Base-by-base conservation (phyloP, 805 yeast genomes). In the Barnettozyma sucrosica region DNA sequence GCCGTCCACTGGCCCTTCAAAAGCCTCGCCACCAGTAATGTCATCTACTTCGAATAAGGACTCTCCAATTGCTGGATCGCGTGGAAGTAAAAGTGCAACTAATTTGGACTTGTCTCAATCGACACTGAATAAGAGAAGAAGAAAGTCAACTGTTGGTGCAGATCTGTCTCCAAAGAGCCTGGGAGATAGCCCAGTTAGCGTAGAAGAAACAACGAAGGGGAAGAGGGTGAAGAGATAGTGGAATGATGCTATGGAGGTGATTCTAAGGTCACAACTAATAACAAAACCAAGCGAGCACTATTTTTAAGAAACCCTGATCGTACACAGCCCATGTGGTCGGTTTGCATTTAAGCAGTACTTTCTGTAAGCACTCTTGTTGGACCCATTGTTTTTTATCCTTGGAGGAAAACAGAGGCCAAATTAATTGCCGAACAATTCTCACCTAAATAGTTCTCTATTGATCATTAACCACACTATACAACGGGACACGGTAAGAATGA, bases 111-210 rank as follows among this genome's bases (percentile, higher is more conserved):
- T 67, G 14, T 59, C 68, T 5, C 68, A 64, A 46, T 64, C 69
- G 0, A 59, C 69, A 0, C 46, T 67, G 42, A 65, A 58, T 23
- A 67, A 67, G 46, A 55, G 72, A 49, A 56, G 72, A 50, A 61
- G 64, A 26, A 61, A 61, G 42, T 54, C 59, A 25, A 54, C 61
- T 2, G 42, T 51, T 5, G 56, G 52, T 1, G 21, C 37, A 18
- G 62, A 57, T 2, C 28, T 61, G 1, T 55, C 61, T 2, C 64
- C 64, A 25, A 59, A 59, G 45, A 55, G 47, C 28, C 28, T 41
- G 1, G 34, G 37, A 7, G 44, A 46, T 4, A 44, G 38, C 7
- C 34, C 42, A 6, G 42, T 16, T 20, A 26, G 19, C 19, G 36
- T 9, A 3, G 24, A 18, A n/a, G 16, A 32, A 7, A 41, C 36